Percentiles rank a stretch among this genome's conserved stretches.
phyloP scores from a whole-genome alignment of 768 basidiomycete genomes.

The Phlegmacium glaucopus region DNA sequence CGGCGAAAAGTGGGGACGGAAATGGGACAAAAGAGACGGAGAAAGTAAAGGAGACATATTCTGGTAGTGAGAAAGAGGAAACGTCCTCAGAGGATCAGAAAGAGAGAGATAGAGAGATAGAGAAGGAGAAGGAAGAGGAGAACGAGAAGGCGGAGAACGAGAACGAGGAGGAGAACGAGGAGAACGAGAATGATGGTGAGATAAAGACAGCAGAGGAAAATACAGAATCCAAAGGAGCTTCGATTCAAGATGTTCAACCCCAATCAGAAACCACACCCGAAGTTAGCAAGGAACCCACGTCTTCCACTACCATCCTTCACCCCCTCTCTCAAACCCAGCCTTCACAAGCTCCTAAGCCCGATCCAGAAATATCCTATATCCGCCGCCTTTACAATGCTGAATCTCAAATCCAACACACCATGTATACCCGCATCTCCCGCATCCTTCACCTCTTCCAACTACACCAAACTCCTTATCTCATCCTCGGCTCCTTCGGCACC shows the following conservation, averaged over 20 bases:
- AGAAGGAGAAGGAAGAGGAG: conserved; percentile 1
- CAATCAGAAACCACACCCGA: neutral
- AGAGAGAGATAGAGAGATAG: neutral
- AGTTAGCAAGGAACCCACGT: too few relatives aligned
- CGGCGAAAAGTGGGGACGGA: conserved; percentile 12
- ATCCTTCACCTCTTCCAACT: conserved; percentile 64
- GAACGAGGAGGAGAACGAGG: conserved; percentile 1
- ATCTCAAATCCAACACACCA: conserved; percentile 43
- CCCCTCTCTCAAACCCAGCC: neutral
- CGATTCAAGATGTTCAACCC: neutral
- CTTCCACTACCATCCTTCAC: neutral
- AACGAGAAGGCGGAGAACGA: neutral
- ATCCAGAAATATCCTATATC: neutral
- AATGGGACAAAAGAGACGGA: too few relatives aligned
- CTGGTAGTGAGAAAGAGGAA: neutral
- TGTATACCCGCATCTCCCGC: conserved; percentile 72
- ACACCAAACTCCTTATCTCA: conserved; percentile 53
- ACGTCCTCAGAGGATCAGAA: neutral
- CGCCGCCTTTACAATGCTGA: conserved; percentile 13
- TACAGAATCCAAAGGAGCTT: neutral
- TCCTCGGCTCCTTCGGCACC: conserved; percentile 76
- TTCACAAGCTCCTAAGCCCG: neutral
- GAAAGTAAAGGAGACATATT: neutral
- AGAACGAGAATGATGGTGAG: conserved; percentile 2
- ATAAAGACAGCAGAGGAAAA: neutral